Percentiles rank a stretch among this genome's conserved stretches.
phyloP scores from a whole-genome alignment of 2,329 filamentous ascomycete genomes.

The Paraphaeosphaeria minitans region DNA sequence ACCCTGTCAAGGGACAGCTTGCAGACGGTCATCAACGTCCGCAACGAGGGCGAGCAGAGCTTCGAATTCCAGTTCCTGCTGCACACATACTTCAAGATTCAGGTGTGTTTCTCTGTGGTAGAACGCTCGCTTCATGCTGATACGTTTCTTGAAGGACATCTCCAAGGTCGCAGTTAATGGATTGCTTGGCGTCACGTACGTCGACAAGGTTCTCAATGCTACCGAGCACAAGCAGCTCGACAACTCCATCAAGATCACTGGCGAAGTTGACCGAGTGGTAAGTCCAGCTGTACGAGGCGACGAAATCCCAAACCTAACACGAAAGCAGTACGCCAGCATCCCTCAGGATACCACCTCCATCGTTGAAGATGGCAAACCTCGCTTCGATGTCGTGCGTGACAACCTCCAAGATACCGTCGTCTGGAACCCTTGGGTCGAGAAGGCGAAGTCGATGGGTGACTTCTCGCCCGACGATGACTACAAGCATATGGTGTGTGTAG shows the following conservation, averaged over 20 bases:
- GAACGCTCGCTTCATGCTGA: conserved; percentile 2
- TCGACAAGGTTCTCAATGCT: conserved; percentile 79
- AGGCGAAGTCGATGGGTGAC: conserved; percentile 80
- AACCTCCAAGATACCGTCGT: conserved; percentile 87
- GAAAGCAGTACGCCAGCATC: conserved; percentile 64
- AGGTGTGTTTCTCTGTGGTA: conserved; percentile 59
- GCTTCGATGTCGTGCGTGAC: conserved; percentile 78
- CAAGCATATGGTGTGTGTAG: conserved; percentile 92
- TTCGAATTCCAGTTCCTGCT: conserved; percentile 93
- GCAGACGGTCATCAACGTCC: conserved; percentile 81
- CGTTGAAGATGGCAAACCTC: conserved; percentile 64
- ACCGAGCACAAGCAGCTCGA: conserved; percentile 68
- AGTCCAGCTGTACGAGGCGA: neutral
- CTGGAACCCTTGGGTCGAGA: conserved; percentile 96
- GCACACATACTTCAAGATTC: conserved; percentile 85
- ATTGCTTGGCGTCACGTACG: conserved; percentile 75
- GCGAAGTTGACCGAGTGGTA: conserved; percentile 80
- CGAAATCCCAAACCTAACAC: neutral
- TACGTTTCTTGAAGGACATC: conserved; percentile 68
- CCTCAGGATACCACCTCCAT: conserved; percentile 69
- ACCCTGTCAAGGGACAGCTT: conserved; percentile 77
- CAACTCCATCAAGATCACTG: conserved; percentile 68
- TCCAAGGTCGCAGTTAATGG: conserved; percentile 72
- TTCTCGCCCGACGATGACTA: conserved; percentile 89
- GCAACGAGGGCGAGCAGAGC: conserved; percentile 79